A percentile compares a stretch with the other conserved stretches of the same genome.
phyloP scores from a whole-genome alignment of 805 yeast species.

The Maudiozyma serrabonitensis region DNA sequence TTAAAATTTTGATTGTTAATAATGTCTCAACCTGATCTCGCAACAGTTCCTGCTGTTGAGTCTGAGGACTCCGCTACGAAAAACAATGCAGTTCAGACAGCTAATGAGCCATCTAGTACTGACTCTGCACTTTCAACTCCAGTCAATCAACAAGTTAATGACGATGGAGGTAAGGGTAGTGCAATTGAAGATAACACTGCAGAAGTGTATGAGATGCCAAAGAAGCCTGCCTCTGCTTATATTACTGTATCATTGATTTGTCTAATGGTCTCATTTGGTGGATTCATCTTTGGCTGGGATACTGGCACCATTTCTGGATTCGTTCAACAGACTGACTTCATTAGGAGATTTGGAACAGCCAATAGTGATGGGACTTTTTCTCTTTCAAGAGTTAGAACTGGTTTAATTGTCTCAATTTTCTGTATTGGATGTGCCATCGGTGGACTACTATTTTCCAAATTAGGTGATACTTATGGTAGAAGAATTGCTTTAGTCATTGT shows the following conservation, averaged over 20 bases:
- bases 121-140: not conserved
- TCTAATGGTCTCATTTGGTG: constrained; percentile 53
- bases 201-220: constrained; percentile 2
- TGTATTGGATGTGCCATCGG: constrained; percentile 73
- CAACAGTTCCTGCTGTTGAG: not conserved
- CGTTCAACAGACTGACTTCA: constrained; percentile 47
- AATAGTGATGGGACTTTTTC: constrained; percentile 26
- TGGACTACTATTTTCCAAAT: constrained; percentile 47
- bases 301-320: constrained; percentile 76
- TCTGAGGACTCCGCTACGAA: not conserved
- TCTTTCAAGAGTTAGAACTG: constrained; percentile 45
- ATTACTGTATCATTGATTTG: constrained; percentile 24
- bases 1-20: not conserved
- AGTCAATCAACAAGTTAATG: not conserved
- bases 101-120: not conserved
- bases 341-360: constrained; percentile 42
- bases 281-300: constrained; percentile 59
- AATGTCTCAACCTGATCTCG: not conserved
- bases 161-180: not conserved
- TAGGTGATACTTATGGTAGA: constrained; percentile 59
- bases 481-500: constrained; percentile 51
- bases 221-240: constrained; percentile 14
- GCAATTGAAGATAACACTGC: not conserved
- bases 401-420: constrained; percentile 51
- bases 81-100: not conserved